These are phyloP conservation scores for Mortierella antarctica DNA, from an alignment of 192 early-diverging fungal species.

Conservation along the genomic window DNA sequence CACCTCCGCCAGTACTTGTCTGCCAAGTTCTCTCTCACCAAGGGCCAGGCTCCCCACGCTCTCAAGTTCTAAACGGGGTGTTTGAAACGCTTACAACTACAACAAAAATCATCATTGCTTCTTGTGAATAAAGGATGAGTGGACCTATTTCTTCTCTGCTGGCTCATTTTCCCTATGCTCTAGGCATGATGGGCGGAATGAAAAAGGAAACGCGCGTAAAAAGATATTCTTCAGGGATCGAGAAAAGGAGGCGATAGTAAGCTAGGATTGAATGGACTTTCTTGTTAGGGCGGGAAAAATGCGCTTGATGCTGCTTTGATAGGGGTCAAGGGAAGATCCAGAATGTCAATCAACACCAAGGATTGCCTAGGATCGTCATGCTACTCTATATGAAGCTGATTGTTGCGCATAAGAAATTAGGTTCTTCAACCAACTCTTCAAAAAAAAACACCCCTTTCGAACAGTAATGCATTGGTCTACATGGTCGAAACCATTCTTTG, in stretches of 20 bases:
- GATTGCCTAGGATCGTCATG: too few species aligned
- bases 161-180: neutral
- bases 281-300: too few species aligned
- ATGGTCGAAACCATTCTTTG: slow-evolving; percentile 5
- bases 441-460: neutral
- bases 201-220: neutral
- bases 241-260: too few species aligned
- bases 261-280: too few species aligned
- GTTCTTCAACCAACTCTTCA: too few species aligned
- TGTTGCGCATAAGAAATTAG: too few species aligned
- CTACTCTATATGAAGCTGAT: too few species aligned
- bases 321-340: too few species aligned
- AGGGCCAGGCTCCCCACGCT: slow-evolving; percentile 96
- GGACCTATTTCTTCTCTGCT: slow-evolving; percentile 35
- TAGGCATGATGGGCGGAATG: neutral
- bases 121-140: slow-evolving; percentile 51
- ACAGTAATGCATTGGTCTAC: slow-evolving; percentile 3
- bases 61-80: slow-evolving; percentile 89
- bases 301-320: too few species aligned
- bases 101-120: slow-evolving; percentile 25
- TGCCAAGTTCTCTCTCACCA: slow-evolving; percentile 90
- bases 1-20: slow-evolving; percentile 89
- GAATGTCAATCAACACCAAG: too few species aligned
- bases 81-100: neutral
- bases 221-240: too few species aligned